These are phyloP conservation scores for Wallacemonas sp. DNA, from an alignment of 208 protist genomes.

Conservation along the genomic window DNA sequence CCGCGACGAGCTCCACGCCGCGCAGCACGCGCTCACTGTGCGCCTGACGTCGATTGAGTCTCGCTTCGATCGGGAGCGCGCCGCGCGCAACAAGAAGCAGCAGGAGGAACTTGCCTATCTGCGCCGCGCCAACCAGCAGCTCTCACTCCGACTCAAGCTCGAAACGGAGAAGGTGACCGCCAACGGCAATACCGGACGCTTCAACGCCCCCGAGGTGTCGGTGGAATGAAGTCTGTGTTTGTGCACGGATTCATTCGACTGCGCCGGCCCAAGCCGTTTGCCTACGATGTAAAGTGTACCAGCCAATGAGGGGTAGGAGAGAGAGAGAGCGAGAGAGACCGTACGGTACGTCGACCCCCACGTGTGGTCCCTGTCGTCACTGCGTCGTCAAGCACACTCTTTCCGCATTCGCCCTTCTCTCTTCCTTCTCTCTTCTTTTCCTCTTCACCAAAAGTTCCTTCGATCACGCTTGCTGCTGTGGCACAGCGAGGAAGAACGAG, in stretches of 20 bases:
- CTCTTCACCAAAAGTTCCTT: no score
- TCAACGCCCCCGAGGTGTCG: not conserved
- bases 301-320: no score
- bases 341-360: not conserved
- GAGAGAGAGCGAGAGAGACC: not conserved
- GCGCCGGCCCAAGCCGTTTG: no score
- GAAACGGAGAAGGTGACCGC: conserved; percentile 73
- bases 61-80: conserved; percentile 37
- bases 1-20: conserved; percentile 27
- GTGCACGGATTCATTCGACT: not conserved
- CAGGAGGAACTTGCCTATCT: conserved; percentile 95
- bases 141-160: conserved; percentile 88
- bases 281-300: no score
- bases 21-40: conserved; percentile 29
- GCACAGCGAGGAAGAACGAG: no score
- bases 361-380: no score
- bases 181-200: not conserved
- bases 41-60: conserved; percentile 21
- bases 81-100: conserved; percentile 73
- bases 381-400: not conserved
- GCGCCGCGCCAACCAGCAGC: conserved; percentile 93
- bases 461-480: no score
- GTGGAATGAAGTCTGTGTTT: not conserved
- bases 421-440: not conserved
- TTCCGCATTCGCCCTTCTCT: not conserved